A percentile compares a stretch with the other conserved stretches of the same genome.
These are phyloP conservation scores for Claviceps humidiphila DNA, from an alignment of 2,329 filamentous ascomycete genomes.

Conservation along the genomic window DNA sequence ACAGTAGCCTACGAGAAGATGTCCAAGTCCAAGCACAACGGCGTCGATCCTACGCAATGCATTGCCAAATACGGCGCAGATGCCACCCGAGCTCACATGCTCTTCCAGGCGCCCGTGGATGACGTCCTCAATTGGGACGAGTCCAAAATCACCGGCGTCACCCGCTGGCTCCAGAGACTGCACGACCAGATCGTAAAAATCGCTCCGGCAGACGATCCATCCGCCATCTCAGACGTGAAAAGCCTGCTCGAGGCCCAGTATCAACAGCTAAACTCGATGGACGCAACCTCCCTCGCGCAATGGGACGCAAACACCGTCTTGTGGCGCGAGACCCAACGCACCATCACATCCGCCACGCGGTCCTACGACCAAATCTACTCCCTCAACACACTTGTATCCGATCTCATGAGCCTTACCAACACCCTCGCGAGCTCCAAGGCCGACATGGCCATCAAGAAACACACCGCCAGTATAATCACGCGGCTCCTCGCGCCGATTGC, in stretches of 20 bases:
- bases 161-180: conserved; percentile 64
- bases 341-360: conserved; percentile 51
- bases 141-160: conserved; percentile 65
- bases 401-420: conserved; percentile 74
- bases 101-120: conserved; percentile 75
- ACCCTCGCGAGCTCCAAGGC: conserved; percentile 35
- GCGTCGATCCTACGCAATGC: conserved; percentile 64
- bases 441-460: conserved; percentile 30
- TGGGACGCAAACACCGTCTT: conserved; percentile 37
- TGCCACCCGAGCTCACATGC: conserved; percentile 70
- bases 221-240: conserved; percentile 12
- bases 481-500: conserved; percentile 67
- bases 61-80: conserved; percentile 70
- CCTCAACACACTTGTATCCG: conserved; percentile 72
- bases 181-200: conserved; percentile 38
- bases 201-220: conserved; percentile 7
- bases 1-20: conserved; percentile 73
- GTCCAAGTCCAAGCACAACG: conserved; percentile 91
- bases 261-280: conserved; percentile 17
- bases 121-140: conserved; percentile 85
- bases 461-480: conserved; percentile 43
- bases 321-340: conserved; percentile 54
- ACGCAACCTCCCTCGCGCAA: conserved; percentile 18
- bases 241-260: conserved; percentile 24
- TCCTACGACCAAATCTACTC: conserved; percentile 61